These are phyloP conservation scores for Atkinsonella texensis DNA, from an alignment of 2,329 filamentous ascomycete species.

Conservation along the genomic window DNA sequence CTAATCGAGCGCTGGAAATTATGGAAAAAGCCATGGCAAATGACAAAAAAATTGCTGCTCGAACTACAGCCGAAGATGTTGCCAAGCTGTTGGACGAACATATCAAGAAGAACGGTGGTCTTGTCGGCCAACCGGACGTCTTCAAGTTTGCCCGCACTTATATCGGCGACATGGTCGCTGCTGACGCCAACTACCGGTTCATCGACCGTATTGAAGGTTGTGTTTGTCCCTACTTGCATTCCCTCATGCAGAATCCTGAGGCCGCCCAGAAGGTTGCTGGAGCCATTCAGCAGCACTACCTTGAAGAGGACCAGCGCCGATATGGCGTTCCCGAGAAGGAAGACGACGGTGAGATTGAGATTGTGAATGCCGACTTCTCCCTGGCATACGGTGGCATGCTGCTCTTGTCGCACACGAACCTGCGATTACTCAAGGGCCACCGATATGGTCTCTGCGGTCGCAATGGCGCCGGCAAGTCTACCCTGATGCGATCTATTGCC, in stretches of 20 bases:
- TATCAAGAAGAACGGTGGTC: conserved; percentile 56
- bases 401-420: conserved; percentile 87
- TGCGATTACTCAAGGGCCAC: conserved; percentile 89
- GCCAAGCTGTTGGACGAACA: conserved; percentile 62
- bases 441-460: conserved; percentile 94
- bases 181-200: conserved; percentile 76
- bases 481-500: conserved; percentile 92
- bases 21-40: conserved; percentile 89
- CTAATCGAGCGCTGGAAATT: conserved; percentile 66
- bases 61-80: conserved; percentile 61
- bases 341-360: conserved; percentile 85
- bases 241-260: conserved; percentile 51
- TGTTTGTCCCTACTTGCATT: conserved; percentile 63
- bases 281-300: conserved; percentile 63
- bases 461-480: conserved; percentile 98
- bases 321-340: conserved; percentile 76
- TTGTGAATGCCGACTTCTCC: conserved; percentile 96
- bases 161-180: conserved; percentile 72
- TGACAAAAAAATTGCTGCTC: conserved; percentile 53
- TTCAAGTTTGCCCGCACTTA: conserved; percentile 61
- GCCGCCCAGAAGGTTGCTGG: conserved; percentile 53
- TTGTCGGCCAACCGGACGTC: conserved; percentile 46
- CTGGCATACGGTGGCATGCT: conserved; percentile 97
- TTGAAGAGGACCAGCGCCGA: conserved; percentile 77
- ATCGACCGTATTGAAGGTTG: conserved; percentile 57